phyloP scores from a whole-genome alignment of 345 rosid species.

The Cardamine chenopodiifolia region DNA sequence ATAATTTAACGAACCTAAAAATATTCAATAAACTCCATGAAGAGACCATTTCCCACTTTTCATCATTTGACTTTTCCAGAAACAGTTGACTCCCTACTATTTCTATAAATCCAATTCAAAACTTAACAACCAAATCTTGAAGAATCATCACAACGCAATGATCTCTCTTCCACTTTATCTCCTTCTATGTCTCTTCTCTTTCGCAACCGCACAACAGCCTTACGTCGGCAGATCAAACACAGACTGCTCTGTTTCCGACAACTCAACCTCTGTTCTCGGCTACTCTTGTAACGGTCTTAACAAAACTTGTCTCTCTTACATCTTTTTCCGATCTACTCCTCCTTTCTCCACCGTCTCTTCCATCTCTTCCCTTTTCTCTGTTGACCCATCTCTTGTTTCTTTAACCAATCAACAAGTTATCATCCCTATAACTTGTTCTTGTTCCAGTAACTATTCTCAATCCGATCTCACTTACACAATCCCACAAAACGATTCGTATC shows the following conservation, averaged over 20 bases:
- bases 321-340: conserved; percentile 63
- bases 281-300: conserved; percentile 73
- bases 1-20: not conserved
- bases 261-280: conserved; percentile 60
- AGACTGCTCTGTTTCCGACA: conserved; percentile 43
- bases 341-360: conserved; percentile 54
- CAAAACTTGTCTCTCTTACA: conserved; percentile 62
- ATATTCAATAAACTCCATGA: not conserved
- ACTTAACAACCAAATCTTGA: not conserved
- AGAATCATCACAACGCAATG: conserved; percentile 14
- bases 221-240: conserved; percentile 55
- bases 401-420: conserved; percentile 57
- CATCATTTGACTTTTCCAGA: conserved; percentile 19
- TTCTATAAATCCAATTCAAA: not conserved
- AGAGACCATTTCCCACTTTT: not conserved
- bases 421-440: conserved; percentile 73
- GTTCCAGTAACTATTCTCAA: conserved; percentile 58
- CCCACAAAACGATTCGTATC: conserved; percentile 25
- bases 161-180: not conserved
- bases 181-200: conserved; percentile 30
- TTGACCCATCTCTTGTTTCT: conserved; percentile 52
- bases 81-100: conserved; percentile 9
- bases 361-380: conserved; percentile 56
- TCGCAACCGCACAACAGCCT: conserved; percentile 65
- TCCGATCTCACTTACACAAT: conserved; percentile 55